These are phyloP conservation scores for Afroboletus lepidellus DNA, from an alignment of 1,284 basidiomycete species.

Conservation along the genomic window DNA sequence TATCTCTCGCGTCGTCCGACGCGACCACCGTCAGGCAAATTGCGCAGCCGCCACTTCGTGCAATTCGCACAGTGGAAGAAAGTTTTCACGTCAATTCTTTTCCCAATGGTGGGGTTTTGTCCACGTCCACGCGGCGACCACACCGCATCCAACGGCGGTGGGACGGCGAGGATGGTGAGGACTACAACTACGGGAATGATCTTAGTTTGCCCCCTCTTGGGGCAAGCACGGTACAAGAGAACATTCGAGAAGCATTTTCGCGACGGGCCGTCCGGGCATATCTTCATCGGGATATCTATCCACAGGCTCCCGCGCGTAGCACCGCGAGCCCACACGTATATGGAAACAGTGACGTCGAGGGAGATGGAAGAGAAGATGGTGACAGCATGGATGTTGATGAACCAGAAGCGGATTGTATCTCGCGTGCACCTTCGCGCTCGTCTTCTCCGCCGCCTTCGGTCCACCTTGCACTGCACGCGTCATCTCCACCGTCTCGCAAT, in stretches of 20 bases:
- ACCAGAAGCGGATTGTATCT: conserved; percentile 45
- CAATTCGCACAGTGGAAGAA: conserved; percentile 54
- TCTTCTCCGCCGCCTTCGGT: conserved; percentile 42
- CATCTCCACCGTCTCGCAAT: conserved; percentile 23
- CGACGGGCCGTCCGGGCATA: conserved; percentile 44
- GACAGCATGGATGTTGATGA: conserved; percentile 43
- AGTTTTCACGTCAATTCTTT: conserved; percentile 48
- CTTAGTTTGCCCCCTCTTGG: conserved; percentile 57
- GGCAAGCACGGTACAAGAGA: conserved; percentile 57
- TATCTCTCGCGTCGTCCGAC: conserved; percentile 16
- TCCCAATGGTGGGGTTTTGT: conserved; percentile 8
- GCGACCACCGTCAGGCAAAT: conserved; percentile 12
- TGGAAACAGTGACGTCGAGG: conserved; percentile 25
- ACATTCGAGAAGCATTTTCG: conserved; percentile 55
- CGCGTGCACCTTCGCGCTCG: conserved; percentile 45
- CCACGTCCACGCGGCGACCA: conserved; percentile 15
- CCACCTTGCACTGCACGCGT: conserved; percentile 25
- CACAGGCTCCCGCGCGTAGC: conserved; percentile 20
- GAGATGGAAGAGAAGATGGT: conserved; percentile 20
- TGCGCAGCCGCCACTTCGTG: conserved; percentile 33
- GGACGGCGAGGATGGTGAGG: conserved; percentile 36
- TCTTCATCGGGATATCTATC: conserved; percentile 26
- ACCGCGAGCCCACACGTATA: conserved; percentile 13
- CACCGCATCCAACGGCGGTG: conserved; percentile 25
- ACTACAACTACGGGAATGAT: conserved; percentile 39